Percentiles rank a stretch among this genome's conserved stretches.
phyloP scores from a whole-genome alignment of 2,329 filamentous ascomycete species.

The Alternaria dauci region DNA sequence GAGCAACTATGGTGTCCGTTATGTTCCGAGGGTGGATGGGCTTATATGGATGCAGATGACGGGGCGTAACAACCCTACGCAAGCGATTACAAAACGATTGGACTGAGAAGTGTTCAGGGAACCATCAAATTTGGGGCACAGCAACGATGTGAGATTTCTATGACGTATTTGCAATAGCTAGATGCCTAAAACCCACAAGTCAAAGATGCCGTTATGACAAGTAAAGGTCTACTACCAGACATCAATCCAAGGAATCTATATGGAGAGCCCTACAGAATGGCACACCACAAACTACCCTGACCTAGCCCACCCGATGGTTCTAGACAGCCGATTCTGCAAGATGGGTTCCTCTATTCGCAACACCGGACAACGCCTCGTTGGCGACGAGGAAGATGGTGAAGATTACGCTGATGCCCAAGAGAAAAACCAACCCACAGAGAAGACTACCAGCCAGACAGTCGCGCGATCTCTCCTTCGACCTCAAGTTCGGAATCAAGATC shows the following conservation, averaged over 20 bases:
- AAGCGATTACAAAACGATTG: too few relatives aligned
- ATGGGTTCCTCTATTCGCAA: background rate
- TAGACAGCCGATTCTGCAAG: background rate
- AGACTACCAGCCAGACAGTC: rapidly evolving
- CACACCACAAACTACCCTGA: background rate
- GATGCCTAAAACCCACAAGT: background rate
- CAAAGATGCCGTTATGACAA: background rate
- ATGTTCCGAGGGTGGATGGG: too few relatives aligned
- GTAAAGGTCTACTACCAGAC: background rate
- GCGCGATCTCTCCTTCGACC: background rate
- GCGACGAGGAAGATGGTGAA: background rate
- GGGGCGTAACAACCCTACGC: too few relatives aligned
- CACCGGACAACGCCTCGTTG: too few relatives aligned
- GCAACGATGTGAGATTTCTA: background rate
- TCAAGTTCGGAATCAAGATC: background rate
- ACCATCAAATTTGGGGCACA: rapidly evolving
- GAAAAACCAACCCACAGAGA: background rate
- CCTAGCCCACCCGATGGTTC: background rate
- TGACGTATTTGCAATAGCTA: background rate
- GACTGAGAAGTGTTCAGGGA: too few relatives aligned
- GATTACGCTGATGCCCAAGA: background rate
- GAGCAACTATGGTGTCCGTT: too few relatives aligned
- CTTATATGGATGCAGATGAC: too few relatives aligned
- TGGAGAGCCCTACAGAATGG: background rate
- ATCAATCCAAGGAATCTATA: background rate